Evolutionary conservation across 164 flowering plant species (phyloP), one percentile per base, ranked within the genome.

Genomic region (Chimonanthus salicifolius): DNA sequence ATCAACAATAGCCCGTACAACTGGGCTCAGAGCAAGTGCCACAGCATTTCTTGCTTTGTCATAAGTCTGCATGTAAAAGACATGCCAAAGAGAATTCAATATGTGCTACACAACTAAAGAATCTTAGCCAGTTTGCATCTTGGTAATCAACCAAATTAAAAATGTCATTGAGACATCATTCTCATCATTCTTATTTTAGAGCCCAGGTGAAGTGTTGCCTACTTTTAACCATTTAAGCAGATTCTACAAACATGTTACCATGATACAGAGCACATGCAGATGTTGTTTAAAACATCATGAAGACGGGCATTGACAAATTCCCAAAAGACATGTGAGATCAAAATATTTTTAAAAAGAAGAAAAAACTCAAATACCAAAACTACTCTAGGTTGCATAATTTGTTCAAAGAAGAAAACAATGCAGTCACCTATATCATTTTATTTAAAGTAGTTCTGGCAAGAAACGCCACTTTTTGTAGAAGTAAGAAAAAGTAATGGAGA

Each of bases 11-110:
- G 98, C 99, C 70, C 84, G 84, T 33, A 93, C 98, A 77, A 95
- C 96, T 71, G 99, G 99, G 78, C 99, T 95, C 68, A 92, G 79
- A 58, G 99, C 97, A 80, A 95, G 98, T 72, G 98, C 99, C 72
- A 95, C 15, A 4, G 99, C 97, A 84, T 95, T 95, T 80, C 98
- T 90, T 72, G 91, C 93, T 86, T 90, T 93, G 83, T 95, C 99
- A 83, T 88, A 93, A 65, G 90, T 70, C 99, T 95, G 91, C 81
- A 80, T 18, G 58, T 65, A 49, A 78, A 74, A 64, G 70, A 71
- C 54, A 51, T 50, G 46, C 8, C 7, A 45, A 43, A 71, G 67
- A 68, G 8, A 76, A 49, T 71, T 66, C 54, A 20, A n/a, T 50
- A 64, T 48, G 49, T 70, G 51, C 62, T 48, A 6, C 16, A 65